Conservation (phyloP, 2,329 filamentous ascomycete species). For the Triangularia setosa region DNA sequence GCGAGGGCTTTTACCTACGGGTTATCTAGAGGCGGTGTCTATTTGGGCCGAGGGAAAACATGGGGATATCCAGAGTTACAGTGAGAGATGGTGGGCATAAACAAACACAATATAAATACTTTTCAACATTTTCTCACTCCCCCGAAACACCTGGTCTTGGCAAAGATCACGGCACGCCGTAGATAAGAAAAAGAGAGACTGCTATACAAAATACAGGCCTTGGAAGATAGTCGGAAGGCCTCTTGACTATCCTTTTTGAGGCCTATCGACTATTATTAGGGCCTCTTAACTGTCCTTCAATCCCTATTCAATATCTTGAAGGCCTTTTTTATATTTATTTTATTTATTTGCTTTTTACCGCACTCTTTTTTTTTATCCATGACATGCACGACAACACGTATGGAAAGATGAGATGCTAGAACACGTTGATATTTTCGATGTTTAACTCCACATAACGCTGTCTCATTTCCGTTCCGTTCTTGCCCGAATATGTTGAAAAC, state of each 20-base stretch:
- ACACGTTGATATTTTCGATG: neutral
- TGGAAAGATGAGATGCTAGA: neutral
- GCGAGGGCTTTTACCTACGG: neutral
- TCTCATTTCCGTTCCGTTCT: neutral
- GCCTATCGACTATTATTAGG: too few species aligned
- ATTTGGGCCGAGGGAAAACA: neutral
- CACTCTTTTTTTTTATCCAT: too few species aligned
- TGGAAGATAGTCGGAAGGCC: too few species aligned
- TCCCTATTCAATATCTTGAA: too few species aligned
- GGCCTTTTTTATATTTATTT: too few species aligned
- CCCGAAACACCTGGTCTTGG: neutral
- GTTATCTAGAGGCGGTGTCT: constrained; percentile 9
- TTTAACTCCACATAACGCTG: neutral
- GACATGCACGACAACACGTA: too few species aligned
- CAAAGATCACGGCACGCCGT: neutral
- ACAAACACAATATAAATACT: constrained; percentile 11
- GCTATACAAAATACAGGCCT: too few species aligned
- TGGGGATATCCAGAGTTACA: neutral
- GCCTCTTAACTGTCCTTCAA: too few species aligned
- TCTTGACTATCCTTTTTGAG: too few species aligned
- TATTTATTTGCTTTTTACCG: too few species aligned
- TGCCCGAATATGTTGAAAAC: constrained; percentile 15
- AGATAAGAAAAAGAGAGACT: too few species aligned
- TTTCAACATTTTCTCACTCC: constrained; percentile 13
- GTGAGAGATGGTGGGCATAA: neutral